Base-by-base conservation (phyloP, 1,284 basidiomycete genomes). In the Fomitopsis schrenkii region DNA sequence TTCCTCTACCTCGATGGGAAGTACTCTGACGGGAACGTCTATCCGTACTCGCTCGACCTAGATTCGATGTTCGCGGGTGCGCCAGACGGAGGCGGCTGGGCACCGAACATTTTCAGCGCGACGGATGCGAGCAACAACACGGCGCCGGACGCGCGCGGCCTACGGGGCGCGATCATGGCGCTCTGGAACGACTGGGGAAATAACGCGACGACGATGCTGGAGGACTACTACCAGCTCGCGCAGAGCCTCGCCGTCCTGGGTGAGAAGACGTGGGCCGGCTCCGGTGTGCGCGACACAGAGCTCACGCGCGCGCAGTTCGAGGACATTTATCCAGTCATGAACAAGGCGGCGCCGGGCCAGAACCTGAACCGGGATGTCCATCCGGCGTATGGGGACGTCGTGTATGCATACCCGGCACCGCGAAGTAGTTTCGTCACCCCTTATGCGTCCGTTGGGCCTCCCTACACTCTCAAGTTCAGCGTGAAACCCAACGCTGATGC, bases 371-470 rank as follows among this genome's bases (percentile, higher is more conserved):
- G 71, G 26, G 67, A 67, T 50, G 68, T 72, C 40, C 57, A 59
- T 36, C 65, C 67, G 3, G 54, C 53, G 15, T 42, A 59, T 22
- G 67, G 67, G 4, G 61, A 67, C 35, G 55, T 69, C 42, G 65
- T 74, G 44, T 68, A 66, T 50, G 59, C 66, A 28, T 68, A 66
- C 30, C 42, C 64, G 1, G 60, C 62, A 8, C 57, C 64, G 10
- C 41, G 55, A 15, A 58, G 61, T 9, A 41, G 71, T 0, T 64
- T 74, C 28, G 42, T 59, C 52, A 79, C 78, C 0, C 62, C 66
- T 3, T 65, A 77, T 58, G 65, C 70, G 42, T 79, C 79, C 6
- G 75, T 80, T 8, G 79, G 79, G 12, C 79, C 79, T 15, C 79
- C 78, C 14, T 80, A 80, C 64, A 77, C 75, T 8, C 65, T 80